Evolutionary conservation across 345 rosid genomes (phyloP), one percentile per base, ranked within the genome.

Genomic region (Aethionema arabicum): DNA sequence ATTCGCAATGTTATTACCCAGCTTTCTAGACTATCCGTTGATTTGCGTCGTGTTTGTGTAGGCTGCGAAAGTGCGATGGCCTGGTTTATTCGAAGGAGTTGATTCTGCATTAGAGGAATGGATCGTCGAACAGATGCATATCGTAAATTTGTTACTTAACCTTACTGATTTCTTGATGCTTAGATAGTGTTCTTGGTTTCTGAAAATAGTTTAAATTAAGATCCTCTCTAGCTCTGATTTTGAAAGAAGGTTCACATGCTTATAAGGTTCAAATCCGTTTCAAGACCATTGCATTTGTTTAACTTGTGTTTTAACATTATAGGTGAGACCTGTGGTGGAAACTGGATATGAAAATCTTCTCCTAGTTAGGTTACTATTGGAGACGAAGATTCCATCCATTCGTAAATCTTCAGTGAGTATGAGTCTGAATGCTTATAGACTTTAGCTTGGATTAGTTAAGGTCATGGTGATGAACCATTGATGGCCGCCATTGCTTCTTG

Each of bases 281-380:
- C 29, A 16, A 11, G 57, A 48, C 30, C 0, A 11, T 51, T 27
- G 45, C 35, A 11, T 3, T 45, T 54, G 41, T 61, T 56, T 49
- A 8, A 40, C n/a, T 40, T 11, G 44, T n/a, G 27, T 12, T 8
- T 40, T 40, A 6, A 40, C 44, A 12, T 32, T 38, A 74, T 65
- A 88, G 98, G 87, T 92, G 51, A 80, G 96, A 54, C 96, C 95
- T n/a, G 93, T 92, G 56, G 93, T 92, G 61, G 98, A 89, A 79
- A 92, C 95, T 61, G 96, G 96, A 32, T 92, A 89, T 48, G 98
- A 92, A 41, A 89, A 79, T 78, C 32, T 89, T 63, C 73, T 92
- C 29, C 95, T 89, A 21, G 96, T 85, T 56, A 77, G 98, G 55
- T 40, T 92, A 64, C 78, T 92, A 51, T 41, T 87, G 75, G 98